Percentiles rank a stretch among this genome's conserved stretches.
These are phyloP conservation scores for Lactarius hengduanensis DNA, from an alignment of 768 basidiomycete species.

Conservation along the genomic window DNA sequence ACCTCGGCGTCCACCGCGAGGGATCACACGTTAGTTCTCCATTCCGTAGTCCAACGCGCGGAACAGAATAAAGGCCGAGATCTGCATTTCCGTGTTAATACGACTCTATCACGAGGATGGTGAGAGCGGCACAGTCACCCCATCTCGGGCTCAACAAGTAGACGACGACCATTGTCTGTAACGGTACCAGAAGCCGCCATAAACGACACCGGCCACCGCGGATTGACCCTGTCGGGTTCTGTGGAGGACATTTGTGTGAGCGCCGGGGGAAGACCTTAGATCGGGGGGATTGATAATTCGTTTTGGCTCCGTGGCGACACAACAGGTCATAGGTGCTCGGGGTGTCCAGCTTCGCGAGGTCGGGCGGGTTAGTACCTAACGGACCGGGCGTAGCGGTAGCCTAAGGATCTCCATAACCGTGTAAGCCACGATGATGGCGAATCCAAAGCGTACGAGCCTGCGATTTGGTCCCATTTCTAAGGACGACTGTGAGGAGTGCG, in stretches of 20 bases:
- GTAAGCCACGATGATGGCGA: no score
- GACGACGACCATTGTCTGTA: background rate
- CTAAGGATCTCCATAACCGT: no score
- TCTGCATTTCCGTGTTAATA: background rate
- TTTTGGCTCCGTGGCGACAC: conserved; percentile 16
- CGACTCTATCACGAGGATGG: background rate
- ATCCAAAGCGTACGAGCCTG: no score
- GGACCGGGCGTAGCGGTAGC: no score
- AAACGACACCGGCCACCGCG: conserved; percentile 20
- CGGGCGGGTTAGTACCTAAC: background rate
- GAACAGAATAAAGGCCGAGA: conserved; percentile 14
- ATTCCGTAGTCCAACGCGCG: conserved; percentile 11
- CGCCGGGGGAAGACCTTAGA: conserved; percentile 18
- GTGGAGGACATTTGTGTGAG: conserved; percentile 1
- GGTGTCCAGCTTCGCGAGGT: conserved; percentile 2
- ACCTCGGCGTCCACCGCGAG: background rate
- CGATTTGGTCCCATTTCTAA: no score
- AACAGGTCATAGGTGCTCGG: conserved; percentile 16
- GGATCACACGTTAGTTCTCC: conserved; percentile 3
- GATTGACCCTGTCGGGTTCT: conserved; percentile 17
- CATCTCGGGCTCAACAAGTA: conserved; percentile 8
- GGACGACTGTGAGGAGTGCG: no score
- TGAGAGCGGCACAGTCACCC: background rate
- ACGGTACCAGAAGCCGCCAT: background rate
- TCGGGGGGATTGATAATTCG: background rate